Evolutionary conservation across 169 alveolate genomes (phyloP).

Genomic region (Babesia ovis): DNA sequence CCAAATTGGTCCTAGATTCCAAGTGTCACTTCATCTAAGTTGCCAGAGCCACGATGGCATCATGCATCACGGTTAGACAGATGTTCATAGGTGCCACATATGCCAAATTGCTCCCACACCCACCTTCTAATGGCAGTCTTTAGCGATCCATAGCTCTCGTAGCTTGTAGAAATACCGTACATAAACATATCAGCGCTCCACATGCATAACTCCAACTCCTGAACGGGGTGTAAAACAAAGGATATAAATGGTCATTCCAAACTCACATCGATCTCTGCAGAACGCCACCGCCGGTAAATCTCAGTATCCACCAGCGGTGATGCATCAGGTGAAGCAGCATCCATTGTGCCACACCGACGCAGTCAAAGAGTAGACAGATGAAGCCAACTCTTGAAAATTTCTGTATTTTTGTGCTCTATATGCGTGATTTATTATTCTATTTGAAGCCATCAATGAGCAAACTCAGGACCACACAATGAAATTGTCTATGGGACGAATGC

Average conservation of each 20-base stretch:
- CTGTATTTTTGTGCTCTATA: neutral
- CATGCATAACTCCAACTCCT: slow-evolving; percentile 62
- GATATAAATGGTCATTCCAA: neutral
- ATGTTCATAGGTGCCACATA: no score
- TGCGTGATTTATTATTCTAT: neutral
- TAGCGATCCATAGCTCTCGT: slow-evolving; percentile 59
- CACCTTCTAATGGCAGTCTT: slow-evolving; percentile 69
- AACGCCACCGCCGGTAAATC: slow-evolving; percentile 56
- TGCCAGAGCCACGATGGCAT: no score
- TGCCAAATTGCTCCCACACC: no score
- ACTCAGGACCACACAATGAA: neutral
- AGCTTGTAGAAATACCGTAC: slow-evolving; percentile 44
- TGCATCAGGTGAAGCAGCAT: neutral
- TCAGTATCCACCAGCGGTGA: slow-evolving; percentile 40
- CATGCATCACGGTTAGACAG: no score
- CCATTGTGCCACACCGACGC: slow-evolving; percentile 14
- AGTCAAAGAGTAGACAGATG: neutral
- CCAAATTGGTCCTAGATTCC: no score
- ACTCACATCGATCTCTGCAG: slow-evolving; percentile 58
- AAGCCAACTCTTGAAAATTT: neutral
- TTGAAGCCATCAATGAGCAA: neutral
- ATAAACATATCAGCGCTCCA: slow-evolving; percentile 66
- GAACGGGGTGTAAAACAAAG: neutral
- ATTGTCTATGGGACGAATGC: slow-evolving; percentile 7
- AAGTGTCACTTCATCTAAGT: no score